These are phyloP conservation scores for Usnea hakonensis DNA, from an alignment of 495 filamentous ascomycete species.

Conservation along the genomic window DNA sequence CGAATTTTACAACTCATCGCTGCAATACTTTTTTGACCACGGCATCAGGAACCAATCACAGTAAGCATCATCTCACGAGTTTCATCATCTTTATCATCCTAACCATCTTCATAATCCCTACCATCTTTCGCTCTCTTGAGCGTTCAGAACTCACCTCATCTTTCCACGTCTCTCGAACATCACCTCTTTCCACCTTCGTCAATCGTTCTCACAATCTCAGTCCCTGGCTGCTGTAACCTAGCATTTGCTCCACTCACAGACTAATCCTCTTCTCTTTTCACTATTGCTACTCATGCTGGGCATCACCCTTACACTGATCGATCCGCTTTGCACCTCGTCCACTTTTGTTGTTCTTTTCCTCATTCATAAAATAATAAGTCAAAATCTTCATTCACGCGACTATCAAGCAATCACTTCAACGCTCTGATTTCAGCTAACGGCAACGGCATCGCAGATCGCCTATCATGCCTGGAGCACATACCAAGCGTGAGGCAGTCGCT, in stretches of 20 bases:
- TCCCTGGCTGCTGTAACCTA: neutral
- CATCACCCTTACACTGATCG: neutral
- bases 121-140: neutral
- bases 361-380: neutral
- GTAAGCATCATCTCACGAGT: neutral
- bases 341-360: neutral
- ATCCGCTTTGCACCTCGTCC: too few species aligned
- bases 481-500: neutral
- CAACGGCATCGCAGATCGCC: neutral
- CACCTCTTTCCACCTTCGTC: neutral
- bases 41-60: neutral
- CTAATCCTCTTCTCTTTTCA: neutral
- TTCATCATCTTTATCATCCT: constrained; percentile 32
- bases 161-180: neutral
- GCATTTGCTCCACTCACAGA: neutral
- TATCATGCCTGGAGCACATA: neutral
- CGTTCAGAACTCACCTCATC: neutral
- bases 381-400: neutral
- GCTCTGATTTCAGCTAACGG: neutral
- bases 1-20: neutral
- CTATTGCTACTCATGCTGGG: neutral
- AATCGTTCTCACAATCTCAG: neutral
- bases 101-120: neutral
- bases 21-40: neutral
- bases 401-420: neutral